Evolutionary conservation across 805 yeast species (phyloP).

Genomic region (Metschnikowia orientalis): DNA sequence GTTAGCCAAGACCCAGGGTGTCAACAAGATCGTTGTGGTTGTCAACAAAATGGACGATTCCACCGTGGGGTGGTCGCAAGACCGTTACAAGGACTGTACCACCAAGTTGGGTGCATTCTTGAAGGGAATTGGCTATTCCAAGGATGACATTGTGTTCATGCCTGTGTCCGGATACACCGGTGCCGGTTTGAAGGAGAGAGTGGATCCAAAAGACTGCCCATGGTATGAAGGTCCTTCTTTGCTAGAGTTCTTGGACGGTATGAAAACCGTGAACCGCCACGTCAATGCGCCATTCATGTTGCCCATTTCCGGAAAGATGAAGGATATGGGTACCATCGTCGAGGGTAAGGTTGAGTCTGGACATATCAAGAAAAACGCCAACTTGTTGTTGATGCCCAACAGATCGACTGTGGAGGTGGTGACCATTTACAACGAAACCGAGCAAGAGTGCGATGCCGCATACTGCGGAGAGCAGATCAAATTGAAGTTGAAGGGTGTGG

Average conservation of each 20-base stretch:
- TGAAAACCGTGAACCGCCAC: conserved; percentile 80
- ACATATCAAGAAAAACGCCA: conserved; percentile 73
- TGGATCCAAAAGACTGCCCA: conserved; percentile 65
- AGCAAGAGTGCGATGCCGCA: conserved; percentile 86
- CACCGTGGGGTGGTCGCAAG: conserved; percentile 93
- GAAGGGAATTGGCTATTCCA: conserved; percentile 84
- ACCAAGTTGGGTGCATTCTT: conserved; percentile 71
- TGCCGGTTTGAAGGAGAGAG: conserved; percentile 89
- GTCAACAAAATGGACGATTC: conserved; percentile 99
- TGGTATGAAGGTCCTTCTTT: conserved; percentile 95
- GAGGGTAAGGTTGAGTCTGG: conserved; percentile 99
- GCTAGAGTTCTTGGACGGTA: conserved; percentile 79
- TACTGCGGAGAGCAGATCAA: conserved; percentile 96
- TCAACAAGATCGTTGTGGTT: conserved; percentile 85
- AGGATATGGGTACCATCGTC: conserved; percentile 94
- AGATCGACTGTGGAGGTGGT: conserved; percentile 76
- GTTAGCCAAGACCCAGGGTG: conserved; percentile 97
- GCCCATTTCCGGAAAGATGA: conserved; percentile 91
- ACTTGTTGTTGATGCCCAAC: conserved; percentile 89
- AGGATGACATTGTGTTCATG: conserved; percentile 85
- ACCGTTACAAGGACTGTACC: conserved; percentile 94
- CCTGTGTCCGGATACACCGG: conserved; percentile 99
- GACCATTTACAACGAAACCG: conserved; percentile 90
- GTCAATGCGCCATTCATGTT: conserved; percentile 95
- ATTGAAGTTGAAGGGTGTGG: conserved; percentile 88